These are phyloP conservation scores for Chrysoporthe cubensis DNA, from an alignment of 2,329 filamentous ascomycete genomes.

Conservation along the genomic window DNA sequence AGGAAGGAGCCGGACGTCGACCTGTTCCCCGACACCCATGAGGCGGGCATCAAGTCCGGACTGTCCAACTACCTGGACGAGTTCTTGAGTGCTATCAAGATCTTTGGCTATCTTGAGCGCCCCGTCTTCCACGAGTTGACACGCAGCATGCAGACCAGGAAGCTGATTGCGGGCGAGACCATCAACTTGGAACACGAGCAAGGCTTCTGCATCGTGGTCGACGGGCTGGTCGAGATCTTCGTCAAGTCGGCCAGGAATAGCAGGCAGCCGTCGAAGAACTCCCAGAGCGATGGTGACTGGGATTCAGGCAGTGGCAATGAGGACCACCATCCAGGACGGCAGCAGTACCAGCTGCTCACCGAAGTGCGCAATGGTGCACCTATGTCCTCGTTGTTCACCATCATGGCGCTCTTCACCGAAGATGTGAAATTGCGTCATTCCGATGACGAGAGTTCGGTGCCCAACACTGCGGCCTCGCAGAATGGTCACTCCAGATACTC, in stretches of 20 bases:
- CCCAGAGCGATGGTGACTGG: constrained; percentile 50
- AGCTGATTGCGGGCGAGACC: constrained; percentile 94
- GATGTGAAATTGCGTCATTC: constrained; percentile 80
- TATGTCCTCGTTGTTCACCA: constrained; percentile 98
- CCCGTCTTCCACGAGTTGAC: constrained; percentile 98
- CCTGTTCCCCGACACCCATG: constrained; percentile 90
- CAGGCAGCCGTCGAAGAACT: constrained; percentile 46
- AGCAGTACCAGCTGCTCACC: constrained; percentile 91
- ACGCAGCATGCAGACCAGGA: constrained; percentile 95
- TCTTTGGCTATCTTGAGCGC: constrained; percentile 95
- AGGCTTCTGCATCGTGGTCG: constrained; percentile 95
- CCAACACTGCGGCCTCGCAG: constrained; percentile 36
- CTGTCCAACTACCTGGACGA: constrained; percentile 97
- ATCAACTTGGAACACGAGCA: constrained; percentile 96
- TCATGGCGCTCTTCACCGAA: constrained; percentile 95
- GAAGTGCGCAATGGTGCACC: constrained; percentile 97
- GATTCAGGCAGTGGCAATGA: constrained; percentile 64
- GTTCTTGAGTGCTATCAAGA: constrained; percentile 97
- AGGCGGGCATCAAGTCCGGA: constrained; percentile 86
- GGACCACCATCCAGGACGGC: constrained; percentile 63
- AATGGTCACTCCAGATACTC: constrained; percentile 37
- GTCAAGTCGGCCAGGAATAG: constrained; percentile 79
- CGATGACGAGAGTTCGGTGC: constrained; percentile 59
- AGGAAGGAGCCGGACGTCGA: constrained; percentile 95
- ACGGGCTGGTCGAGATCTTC: constrained; percentile 95